Conservation (phyloP, 2,329 filamentous ascomycete species). For the Penicillium expansum region DNA sequence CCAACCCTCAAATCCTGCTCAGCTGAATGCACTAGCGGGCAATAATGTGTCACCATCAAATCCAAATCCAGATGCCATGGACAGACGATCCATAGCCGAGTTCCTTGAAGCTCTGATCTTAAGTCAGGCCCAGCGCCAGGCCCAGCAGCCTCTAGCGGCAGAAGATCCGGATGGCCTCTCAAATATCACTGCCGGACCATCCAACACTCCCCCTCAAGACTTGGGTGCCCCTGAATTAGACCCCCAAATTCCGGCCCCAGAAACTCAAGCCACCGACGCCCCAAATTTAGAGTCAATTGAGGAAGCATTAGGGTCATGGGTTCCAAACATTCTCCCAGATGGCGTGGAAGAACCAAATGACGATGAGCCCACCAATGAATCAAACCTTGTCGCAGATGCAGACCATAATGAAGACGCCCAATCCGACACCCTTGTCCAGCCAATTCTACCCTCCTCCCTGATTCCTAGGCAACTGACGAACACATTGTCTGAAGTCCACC, state of each 20-base stretch:
- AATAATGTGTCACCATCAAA: slow-evolving; percentile 13
- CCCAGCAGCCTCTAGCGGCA: slow-evolving; percentile 12
- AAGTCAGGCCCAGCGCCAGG: slow-evolving; percentile 27
- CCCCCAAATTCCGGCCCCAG: slow-evolving; percentile 7
- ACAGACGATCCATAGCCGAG: slow-evolving; percentile 34
- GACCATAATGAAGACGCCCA: slow-evolving; percentile 11
- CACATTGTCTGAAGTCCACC: slow-evolving; percentile 28
- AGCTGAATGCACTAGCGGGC: slow-evolving; percentile 14
- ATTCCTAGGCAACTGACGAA: slow-evolving; percentile 14
- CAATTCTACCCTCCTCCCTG: slow-evolving; percentile 19
- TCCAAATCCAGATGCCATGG: slow-evolving; percentile 16
- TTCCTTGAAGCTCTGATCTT: slow-evolving; percentile 37
- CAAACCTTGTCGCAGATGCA: slow-evolving; percentile 12
- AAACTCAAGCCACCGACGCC: slow-evolving; percentile 5
- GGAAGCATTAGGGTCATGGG: slow-evolving; percentile 8
- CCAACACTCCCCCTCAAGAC: slow-evolving; percentile 16
- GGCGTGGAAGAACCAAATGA: slow-evolving; percentile 31
- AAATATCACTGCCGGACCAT: slow-evolving; percentile 19
- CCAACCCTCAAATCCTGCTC: slow-evolving; percentile 11
- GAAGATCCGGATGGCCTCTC: slow-evolving; percentile 27
- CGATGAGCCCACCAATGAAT: slow-evolving; percentile 18
- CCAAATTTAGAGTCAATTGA: slow-evolving; percentile 7
- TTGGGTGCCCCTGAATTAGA: slow-evolving; percentile 3
- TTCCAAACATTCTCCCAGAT: slow-evolving; percentile 32
- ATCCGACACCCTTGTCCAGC: slow-evolving; percentile 15